Percentiles rank a stretch among this genome's conserved stretches.
phyloP scores from a whole-genome alignment of 2,329 filamentous ascomycete genomes.

The Hypomyces perniciosus region DNA sequence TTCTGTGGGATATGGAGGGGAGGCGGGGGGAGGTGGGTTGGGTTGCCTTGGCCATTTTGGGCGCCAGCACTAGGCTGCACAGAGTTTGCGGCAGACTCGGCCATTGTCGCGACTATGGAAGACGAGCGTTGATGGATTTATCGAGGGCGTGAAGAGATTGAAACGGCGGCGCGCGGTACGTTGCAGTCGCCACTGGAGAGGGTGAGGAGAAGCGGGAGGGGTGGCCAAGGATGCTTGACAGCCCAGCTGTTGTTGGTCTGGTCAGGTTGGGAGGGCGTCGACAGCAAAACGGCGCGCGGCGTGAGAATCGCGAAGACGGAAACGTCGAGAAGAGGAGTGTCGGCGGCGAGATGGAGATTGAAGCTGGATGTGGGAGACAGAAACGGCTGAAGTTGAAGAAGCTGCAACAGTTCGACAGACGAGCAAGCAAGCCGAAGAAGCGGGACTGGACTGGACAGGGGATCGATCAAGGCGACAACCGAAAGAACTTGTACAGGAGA shows the following conservation, averaged over 20 bases:
- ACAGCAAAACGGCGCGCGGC: background rate
- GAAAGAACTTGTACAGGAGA: conserved; percentile 20
- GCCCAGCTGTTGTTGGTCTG: background rate
- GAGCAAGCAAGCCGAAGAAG: background rate
- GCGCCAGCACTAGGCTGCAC: conserved; percentile 60
- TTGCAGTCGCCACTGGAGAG: conserved; percentile 6
- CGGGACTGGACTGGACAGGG: conserved; percentile 16
- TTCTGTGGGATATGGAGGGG: conserved; percentile 93
- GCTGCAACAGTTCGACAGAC: background rate
- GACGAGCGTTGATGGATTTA: background rate
- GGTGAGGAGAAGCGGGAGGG: conserved; percentile 12
- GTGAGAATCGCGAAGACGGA: background rate
- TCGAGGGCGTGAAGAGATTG: conserved; percentile 1
- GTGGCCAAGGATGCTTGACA: background rate
- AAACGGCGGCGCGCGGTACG: conserved; percentile 3
- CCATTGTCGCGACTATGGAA: conserved; percentile 51
- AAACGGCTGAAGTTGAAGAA: background rate
- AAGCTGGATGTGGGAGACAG: background rate
- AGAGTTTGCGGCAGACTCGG: conserved; percentile 61
- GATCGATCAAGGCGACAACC: conserved; percentile 12
- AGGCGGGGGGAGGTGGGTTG: conserved; percentile 79
- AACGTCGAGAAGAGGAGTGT: background rate
- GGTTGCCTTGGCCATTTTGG: conserved; percentile 63
- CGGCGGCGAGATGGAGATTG: background rate
- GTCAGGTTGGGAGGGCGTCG: background rate